Evolutionary conservation across 805 yeast genomes (phyloP).

Genomic region (Metschnikowia drakensbergensis): DNA sequence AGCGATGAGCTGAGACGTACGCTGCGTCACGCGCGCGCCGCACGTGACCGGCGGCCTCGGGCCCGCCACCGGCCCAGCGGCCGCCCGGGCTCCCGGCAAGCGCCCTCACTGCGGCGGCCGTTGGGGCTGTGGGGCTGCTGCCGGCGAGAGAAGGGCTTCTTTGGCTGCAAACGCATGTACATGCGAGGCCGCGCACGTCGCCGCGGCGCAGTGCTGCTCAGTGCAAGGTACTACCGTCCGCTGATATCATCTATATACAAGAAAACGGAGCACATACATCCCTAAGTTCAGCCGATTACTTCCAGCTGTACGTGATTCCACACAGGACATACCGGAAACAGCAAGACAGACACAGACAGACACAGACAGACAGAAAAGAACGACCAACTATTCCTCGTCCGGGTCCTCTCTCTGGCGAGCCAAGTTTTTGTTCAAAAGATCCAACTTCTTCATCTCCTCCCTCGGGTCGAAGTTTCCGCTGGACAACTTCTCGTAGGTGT

Average conservation of each 20-base stretch:
- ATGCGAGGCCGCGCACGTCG: neutral
- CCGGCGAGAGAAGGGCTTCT: neutral
- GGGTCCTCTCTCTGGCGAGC: constrained; percentile 26
- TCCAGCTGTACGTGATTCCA: too few relatives aligned
- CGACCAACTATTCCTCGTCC: constrained; percentile 23
- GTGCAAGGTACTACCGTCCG: neutral
- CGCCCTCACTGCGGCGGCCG: too few relatives aligned
- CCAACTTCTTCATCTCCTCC: constrained; percentile 74
- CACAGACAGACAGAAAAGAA: too few relatives aligned
- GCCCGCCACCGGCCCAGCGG: neutral
- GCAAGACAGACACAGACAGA: too few relatives aligned
- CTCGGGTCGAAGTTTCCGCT: constrained; percentile 77
- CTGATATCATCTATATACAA: neutral
- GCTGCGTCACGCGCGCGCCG: neutral
- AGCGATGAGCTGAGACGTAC: too few relatives aligned
- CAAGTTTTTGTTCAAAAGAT: constrained; percentile 52
- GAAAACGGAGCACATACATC: too few relatives aligned
- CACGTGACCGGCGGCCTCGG: neutral
- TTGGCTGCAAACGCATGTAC: neutral
- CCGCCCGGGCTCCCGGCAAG: too few relatives aligned
- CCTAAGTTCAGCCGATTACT: too few relatives aligned
- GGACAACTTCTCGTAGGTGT: constrained; percentile 73
- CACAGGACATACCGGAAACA: too few relatives aligned
- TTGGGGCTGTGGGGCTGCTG: too few relatives aligned
- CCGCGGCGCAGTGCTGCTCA: constrained; percentile 24